Evolutionary conservation across 495 filamentous ascomycete species (phyloP).

Genomic region (Aspergillus coremiiformis): DNA sequence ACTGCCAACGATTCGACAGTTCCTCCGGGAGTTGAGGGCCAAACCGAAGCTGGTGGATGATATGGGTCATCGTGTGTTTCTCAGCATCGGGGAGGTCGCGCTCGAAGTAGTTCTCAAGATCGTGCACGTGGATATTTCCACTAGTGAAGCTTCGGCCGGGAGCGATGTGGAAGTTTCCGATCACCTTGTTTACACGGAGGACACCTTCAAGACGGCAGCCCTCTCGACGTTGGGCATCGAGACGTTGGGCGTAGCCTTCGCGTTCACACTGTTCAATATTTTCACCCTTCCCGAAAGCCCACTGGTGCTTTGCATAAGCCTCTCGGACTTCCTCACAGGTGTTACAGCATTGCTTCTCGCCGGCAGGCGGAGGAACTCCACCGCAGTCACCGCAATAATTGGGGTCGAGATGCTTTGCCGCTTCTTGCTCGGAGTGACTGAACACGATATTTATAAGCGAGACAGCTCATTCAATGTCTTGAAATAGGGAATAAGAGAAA

Average conservation of each 20-base stretch:
- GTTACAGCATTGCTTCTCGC: conserved; percentile 82
- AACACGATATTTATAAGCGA: neutral
- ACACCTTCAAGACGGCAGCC: conserved; percentile 93
- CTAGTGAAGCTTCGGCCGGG: conserved; percentile 90
- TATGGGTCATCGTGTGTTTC: conserved; percentile 80
- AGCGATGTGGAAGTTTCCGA: conserved; percentile 98
- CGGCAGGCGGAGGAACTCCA: conserved; percentile 65
- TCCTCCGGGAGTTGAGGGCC: conserved; percentile 82
- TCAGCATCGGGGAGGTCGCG: conserved; percentile 41
- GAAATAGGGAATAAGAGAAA: neutral
- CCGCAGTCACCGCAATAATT: conserved; percentile 92
- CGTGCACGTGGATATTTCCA: conserved; percentile 94
- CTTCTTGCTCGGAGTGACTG: conserved; percentile 57
- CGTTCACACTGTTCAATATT: conserved; percentile 92
- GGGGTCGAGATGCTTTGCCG: conserved; percentile 77
- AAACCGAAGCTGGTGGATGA: conserved; percentile 86
- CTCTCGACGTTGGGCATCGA: conserved; percentile 80
- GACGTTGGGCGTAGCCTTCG: conserved; percentile 82
- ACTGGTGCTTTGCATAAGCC: conserved; percentile 78
- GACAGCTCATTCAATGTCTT: neutral
- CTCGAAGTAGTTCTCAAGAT: conserved; percentile 87
- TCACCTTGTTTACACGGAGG: conserved; percentile 92
- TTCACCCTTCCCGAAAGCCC: conserved; percentile 89
- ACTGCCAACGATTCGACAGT: conserved; percentile 58
- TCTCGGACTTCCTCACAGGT: conserved; percentile 96